Evolutionary conservation across 257 asterid species (phyloP), one percentile per base, ranked within the genome.

Genomic region (Fraxinus pennsylvanica): DNA sequence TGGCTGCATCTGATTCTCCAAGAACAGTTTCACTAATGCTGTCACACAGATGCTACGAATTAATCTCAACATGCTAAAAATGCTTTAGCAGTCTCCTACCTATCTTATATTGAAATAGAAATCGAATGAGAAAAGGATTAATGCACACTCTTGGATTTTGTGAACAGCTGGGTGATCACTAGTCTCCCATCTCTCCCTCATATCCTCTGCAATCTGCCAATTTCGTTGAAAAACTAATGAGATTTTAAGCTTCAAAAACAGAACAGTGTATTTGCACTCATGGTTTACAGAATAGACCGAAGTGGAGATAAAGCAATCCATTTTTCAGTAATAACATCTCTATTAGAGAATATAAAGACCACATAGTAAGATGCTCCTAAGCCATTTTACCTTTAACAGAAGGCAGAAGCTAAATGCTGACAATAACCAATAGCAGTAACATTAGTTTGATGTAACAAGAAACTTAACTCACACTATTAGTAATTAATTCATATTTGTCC

Each of bases 141-240:
- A 25, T 12, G 74, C 87, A 38, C 89, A 96, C 99, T 92, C 97
- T 76, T 96, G 98, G 75, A 96, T 90, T 88, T 96, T 96, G 90
- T 91, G 92, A 82, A 96, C 98, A 68, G 91, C 87, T 73, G 97
- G 98, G 86, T 90, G 92, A 84, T 96, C 99, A 81, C 97, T 93
- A 19, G 98, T 93, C 78, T 96, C 98, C 96, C 98, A 96, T 82
- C 91, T 91, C 91, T 92, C 99, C 74, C 92, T 87, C 87, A 93
- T 82, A 78, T 96, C 98, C 84, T 92, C 99, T 4, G 94, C 98
- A 78, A 96, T 86, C 99, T 96, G 88, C 74, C 54, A 83, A 81
- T 75, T 79, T 38, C 70, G 41, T 68, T 73, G 36, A 43, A 5
- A 76, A 52, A 78, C 22, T 61, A 76, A 79, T 70, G 68, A 77